Percentiles rank a stretch among this genome's conserved stretches.
Conservation (phyloP, 176 grass and related monocot species). For the Neostapfia colusana region DNA sequence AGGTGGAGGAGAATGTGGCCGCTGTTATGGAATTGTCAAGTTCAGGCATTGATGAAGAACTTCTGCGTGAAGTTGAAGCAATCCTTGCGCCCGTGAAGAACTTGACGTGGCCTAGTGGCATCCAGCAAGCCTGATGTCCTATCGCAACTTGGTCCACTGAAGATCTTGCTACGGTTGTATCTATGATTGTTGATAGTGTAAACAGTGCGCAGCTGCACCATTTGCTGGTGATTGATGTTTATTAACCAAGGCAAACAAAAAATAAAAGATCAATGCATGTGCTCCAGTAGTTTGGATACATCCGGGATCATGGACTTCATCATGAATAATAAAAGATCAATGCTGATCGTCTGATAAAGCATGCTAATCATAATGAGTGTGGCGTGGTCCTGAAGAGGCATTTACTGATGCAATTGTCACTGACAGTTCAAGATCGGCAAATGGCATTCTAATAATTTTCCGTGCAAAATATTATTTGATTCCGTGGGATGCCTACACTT, state of each 20-base stretch:
- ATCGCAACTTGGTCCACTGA: neutral
- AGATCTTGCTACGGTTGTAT: neutral
- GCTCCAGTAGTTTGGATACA: neutral
- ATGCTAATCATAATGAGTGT: neutral
- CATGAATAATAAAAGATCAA: neutral
- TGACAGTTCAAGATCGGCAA: too few relatives aligned
- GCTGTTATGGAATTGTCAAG: slow-evolving; percentile 59
- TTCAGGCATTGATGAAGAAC: slow-evolving; percentile 70
- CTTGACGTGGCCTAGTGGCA: slow-evolving; percentile 82
- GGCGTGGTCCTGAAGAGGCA: neutral
- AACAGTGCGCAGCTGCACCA: neutral
- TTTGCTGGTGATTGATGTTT: neutral
- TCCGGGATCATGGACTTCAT: neutral
- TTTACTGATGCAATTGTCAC: neutral
- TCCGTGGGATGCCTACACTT: too few relatives aligned
- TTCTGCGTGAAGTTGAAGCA: slow-evolving; percentile 67
- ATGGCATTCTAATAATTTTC: too few relatives aligned
- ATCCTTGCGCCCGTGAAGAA: slow-evolving; percentile 82
- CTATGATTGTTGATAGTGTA: neutral
- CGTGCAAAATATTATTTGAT: neutral
- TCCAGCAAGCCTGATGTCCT: slow-evolving; percentile 51
- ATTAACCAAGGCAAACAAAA: neutral
- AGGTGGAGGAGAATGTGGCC: slow-evolving; percentile 92
- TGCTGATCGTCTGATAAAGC: slow-evolving; percentile 25
- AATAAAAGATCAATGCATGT: too few relatives aligned